Evolutionary conservation across 2,329 filamentous ascomycete genomes (phyloP).

Genomic region (Fusarium anthophilum): DNA sequence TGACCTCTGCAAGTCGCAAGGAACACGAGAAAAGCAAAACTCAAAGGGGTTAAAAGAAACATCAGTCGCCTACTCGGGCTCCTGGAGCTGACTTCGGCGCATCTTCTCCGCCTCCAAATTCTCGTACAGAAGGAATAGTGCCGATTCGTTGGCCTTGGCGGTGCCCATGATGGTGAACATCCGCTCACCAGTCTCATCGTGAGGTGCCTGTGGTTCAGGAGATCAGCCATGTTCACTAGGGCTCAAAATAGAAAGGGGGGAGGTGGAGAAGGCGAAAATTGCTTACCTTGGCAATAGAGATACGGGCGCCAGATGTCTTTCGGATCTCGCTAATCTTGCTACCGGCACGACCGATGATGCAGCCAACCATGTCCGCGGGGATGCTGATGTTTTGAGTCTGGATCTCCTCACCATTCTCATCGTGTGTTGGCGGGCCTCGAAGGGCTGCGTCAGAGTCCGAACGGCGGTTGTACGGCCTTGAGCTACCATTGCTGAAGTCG

Average conservation of each 20-base stretch:
- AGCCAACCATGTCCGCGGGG: conserved; percentile 98
- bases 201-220: conserved; percentile 71
- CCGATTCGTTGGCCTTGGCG: conserved; percentile 92
- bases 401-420: conserved; percentile 96
- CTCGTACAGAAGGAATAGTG: conserved; percentile 95
- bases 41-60: conserved; percentile 22
- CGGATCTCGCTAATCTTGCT: conserved; percentile 99
- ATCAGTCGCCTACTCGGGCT: conserved; percentile 56
- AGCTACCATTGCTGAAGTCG: conserved; percentile 86
- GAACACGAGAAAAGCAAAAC: conserved; percentile 44
- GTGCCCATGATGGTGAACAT: conserved; percentile 99
- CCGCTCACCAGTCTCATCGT: conserved; percentile 96
- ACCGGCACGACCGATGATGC: conserved; percentile 94
- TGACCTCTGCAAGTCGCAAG: conserved; percentile 49
- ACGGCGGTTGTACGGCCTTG: conserved; percentile 77
- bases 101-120: conserved; percentile 99
- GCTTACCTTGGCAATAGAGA: conserved; percentile 90
- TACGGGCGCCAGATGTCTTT: conserved; percentile 94
- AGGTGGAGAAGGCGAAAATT: not conserved
- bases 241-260: not conserved
- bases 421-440: conserved; percentile 86
- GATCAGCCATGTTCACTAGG: not conserved
- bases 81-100: conserved; percentile 84
- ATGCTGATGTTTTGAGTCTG: conserved; percentile 99
- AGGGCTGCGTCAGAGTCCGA: conserved; percentile 83